These are phyloP conservation scores for Phaeotremella skinneri DNA, from an alignment of 768 basidiomycete species.

Conservation along the genomic window DNA sequence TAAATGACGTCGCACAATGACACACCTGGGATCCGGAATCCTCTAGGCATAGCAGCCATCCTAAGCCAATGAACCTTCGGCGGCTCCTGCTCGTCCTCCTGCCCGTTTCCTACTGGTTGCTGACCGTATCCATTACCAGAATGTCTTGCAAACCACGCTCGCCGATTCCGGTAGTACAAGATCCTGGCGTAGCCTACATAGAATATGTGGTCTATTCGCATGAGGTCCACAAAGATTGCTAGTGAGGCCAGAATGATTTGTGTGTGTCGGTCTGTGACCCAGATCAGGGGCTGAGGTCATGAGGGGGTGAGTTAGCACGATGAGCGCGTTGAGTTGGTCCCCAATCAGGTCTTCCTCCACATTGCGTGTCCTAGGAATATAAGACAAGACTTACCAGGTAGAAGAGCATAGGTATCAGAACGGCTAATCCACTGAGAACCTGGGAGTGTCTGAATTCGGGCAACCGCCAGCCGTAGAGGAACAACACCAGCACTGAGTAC, in stretches of 20 bases:
- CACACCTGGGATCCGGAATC: constrained; percentile 24
- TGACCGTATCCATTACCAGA: not conserved
- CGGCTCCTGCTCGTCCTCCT: constrained; percentile 4
- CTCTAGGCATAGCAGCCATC: constrained; percentile 15
- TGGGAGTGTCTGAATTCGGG: constrained; percentile 22
- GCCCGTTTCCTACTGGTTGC: not conserved
- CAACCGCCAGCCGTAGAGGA: constrained; percentile 19
- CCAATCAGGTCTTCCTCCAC: too few relatives aligned
- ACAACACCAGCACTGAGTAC: constrained; percentile 20
- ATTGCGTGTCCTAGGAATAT: too few relatives aligned
- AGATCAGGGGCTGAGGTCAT: constrained; percentile 23
- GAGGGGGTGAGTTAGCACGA: not conserved
- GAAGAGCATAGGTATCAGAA: constrained; percentile 20
- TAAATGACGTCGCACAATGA: not conserved
- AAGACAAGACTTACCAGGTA: constrained; percentile 20
- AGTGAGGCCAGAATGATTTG: constrained; percentile 32
- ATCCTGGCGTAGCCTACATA: constrained; percentile 10
- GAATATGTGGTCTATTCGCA: constrained; percentile 18
- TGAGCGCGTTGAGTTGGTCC: too few relatives aligned
- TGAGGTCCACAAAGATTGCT: constrained; percentile 23
- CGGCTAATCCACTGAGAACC: constrained; percentile 16
- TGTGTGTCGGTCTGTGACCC: constrained; percentile 16
- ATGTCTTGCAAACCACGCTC: not conserved
- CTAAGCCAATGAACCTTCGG: constrained; percentile 6
- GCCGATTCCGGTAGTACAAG: not conserved